phyloP scores from a whole-genome alignment of 371 early-diverging fungal species.

The Mortierella polycephala region DNA sequence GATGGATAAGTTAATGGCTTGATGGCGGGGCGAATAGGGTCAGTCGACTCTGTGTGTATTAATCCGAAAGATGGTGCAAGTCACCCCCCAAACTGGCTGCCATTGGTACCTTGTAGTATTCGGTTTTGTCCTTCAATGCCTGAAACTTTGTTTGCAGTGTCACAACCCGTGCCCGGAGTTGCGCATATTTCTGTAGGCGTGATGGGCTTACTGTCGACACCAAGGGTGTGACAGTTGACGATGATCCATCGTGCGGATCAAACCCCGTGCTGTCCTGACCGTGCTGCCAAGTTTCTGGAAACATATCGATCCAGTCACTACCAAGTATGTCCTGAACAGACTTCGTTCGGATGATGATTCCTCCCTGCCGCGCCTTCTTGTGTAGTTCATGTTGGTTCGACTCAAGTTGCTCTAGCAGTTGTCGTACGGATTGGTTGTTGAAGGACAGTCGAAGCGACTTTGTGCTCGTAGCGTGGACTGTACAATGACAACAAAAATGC shows the following conservation, averaged over 20 bases:
- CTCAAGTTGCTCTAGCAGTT: conserved; percentile 44
- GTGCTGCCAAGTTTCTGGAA: conserved; percentile 47
- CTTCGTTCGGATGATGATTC: conserved; percentile 49
- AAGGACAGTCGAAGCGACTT: conserved; percentile 37
- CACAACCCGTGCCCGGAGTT: conserved; percentile 33
- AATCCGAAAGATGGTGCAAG: too few species aligned
- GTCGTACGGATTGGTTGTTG: conserved; percentile 41
- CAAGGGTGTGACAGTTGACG: conserved; percentile 10
- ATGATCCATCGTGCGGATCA: not conserved
- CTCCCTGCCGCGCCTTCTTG: conserved; percentile 34
- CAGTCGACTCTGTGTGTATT: too few species aligned
- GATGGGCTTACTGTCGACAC: not conserved
- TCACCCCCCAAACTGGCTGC: too few species aligned
- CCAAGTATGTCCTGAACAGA: conserved; percentile 24
- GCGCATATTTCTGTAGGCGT: conserved; percentile 27
- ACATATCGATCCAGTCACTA: conserved; percentile 43
- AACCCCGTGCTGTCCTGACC: not conserved
- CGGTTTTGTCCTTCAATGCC: conserved; percentile 30
- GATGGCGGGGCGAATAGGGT: too few species aligned
- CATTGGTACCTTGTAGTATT: conserved; percentile 47
- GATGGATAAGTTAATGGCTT: too few species aligned
- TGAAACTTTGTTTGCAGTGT: conserved; percentile 27
- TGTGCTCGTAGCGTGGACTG: conserved; percentile 30
- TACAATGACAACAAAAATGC: not conserved
- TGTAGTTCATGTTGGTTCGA: conserved; percentile 35